Evolutionary conservation across 352 stramenopile species (phyloP).

Genomic region (Aphanomyces stellatus): DNA sequence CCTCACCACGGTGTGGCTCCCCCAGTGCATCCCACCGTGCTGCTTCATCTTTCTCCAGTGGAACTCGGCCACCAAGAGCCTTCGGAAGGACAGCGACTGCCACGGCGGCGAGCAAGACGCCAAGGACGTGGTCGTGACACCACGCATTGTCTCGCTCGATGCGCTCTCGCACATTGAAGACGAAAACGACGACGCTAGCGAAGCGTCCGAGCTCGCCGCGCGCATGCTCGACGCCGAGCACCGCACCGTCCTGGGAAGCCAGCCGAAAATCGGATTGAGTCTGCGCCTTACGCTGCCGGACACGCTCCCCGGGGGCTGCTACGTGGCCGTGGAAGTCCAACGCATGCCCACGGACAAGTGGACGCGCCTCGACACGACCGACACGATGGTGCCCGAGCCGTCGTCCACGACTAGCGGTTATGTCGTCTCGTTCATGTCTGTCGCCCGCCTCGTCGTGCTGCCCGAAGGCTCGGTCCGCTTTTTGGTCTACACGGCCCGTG

Average conservation of each 20-base stretch:
- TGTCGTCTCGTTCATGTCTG: not conserved
- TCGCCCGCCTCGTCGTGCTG: slow-evolving; percentile 21
- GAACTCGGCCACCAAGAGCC: slow-evolving; percentile 77
- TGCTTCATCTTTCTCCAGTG: slow-evolving; percentile 84
- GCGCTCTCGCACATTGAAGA: slow-evolving; percentile 19
- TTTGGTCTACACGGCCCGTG: not conserved
- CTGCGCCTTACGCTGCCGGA: not conserved
- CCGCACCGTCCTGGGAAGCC: too few relatives aligned
- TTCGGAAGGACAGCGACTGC: slow-evolving; percentile 46
- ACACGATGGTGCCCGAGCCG: not conserved
- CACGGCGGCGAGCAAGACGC: slow-evolving; percentile 19
- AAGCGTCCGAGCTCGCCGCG: not conserved
- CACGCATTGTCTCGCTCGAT: slow-evolving; percentile 49
- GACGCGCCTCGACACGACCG: not conserved
- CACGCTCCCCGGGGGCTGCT: not conserved
- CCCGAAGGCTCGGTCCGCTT: slow-evolving; percentile 9
- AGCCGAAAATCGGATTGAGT: too few relatives aligned
- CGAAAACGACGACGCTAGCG: not conserved
- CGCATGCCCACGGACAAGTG: not conserved
- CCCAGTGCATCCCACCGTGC: slow-evolving; percentile 74
- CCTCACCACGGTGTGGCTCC: slow-evolving; percentile 82
- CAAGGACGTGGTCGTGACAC: slow-evolving; percentile 69
- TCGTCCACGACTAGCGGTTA: not conserved
- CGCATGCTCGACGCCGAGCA: not conserved
- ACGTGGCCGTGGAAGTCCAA: not conserved